Percentiles rank a stretch among this genome's conserved stretches.
phyloP scores from a whole-genome alignment of 768 basidiomycete species.

The Pulveroboletus sp. region DNA sequence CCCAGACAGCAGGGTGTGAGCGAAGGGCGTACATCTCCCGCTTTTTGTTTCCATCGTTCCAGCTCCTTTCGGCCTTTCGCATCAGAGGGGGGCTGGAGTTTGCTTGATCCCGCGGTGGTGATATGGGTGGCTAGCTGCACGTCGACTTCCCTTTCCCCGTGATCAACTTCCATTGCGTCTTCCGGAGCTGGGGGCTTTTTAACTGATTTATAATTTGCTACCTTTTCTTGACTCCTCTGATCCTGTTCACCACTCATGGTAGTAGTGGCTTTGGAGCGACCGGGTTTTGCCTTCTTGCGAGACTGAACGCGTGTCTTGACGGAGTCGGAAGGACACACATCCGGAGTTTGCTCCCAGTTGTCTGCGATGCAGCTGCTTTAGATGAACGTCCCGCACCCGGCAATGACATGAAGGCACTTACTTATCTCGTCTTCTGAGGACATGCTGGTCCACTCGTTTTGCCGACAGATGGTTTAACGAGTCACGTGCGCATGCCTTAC shows the following conservation, averaged over 20 bases:
- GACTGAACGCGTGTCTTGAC: slow-evolving; percentile 16
- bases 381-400: slow-evolving; percentile 18
- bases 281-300: slow-evolving; percentile 20
- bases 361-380: slow-evolving; percentile 24
- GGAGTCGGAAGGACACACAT: slow-evolving; percentile 6
- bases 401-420: slow-evolving; percentile 11
- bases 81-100: slow-evolving; percentile 12
- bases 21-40: slow-evolving; percentile 20
- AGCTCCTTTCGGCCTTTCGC: slow-evolving; percentile 20
- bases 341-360: slow-evolving; percentile 16
- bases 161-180: slow-evolving; percentile 16
- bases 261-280: slow-evolving; percentile 6
- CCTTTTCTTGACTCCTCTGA: slow-evolving; percentile 10
- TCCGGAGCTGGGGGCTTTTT: slow-evolving; percentile 4
- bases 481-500: slow-evolving; percentile 7
- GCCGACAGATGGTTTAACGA: slow-evolving; percentile 1
- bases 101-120: slow-evolving; percentile 9
- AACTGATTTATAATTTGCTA: slow-evolving; percentile 7
- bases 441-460: slow-evolving; percentile 19
- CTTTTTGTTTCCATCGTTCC: slow-evolving; percentile 31
- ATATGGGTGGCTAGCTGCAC: slow-evolving; percentile 2
- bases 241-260: slow-evolving; percentile 4
- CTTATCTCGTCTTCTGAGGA: slow-evolving; percentile 34
- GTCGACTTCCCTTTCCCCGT: slow-evolving; percentile 1
- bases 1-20: neutral